These are phyloP conservation scores for Phymatotrichopsis omnivora DNA, from an alignment of 2,329 filamentous ascomycete species.

Conservation along the genomic window DNA sequence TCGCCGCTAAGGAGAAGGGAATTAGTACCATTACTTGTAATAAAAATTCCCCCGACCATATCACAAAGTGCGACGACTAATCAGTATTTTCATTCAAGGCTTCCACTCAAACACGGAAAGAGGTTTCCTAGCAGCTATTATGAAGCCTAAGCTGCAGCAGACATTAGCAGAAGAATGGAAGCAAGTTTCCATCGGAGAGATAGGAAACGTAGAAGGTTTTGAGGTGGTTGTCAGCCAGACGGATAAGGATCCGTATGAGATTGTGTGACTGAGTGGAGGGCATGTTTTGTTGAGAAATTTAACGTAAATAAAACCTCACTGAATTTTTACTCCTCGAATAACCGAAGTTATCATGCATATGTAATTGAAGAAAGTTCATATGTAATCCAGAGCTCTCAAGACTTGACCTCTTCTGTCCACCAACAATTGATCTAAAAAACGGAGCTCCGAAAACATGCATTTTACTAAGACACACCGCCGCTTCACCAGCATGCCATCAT, in stretches of 20 bases:
- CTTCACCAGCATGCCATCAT: too few species aligned
- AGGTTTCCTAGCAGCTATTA: conserved; percentile 61
- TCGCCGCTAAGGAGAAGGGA: conserved; percentile 75
- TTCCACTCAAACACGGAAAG: conserved; percentile 94
- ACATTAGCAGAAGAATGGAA: conserved; percentile 49
- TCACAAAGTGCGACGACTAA: background rate
- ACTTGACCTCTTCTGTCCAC: too few species aligned
- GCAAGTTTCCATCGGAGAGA: conserved; percentile 32
- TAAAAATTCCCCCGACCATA: background rate
- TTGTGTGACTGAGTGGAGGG: too few species aligned
- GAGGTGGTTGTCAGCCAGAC: conserved; percentile 64
- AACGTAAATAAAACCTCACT: too few species aligned
- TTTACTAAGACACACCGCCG: too few species aligned
- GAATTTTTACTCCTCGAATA: too few species aligned
- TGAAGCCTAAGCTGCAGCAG: conserved; percentile 55
- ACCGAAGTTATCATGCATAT: too few species aligned
- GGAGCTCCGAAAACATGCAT: too few species aligned
- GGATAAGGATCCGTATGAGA: conserved; percentile 81
- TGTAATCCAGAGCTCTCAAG: too few species aligned
- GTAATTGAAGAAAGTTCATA: too few species aligned
- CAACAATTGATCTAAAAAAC: too few species aligned
- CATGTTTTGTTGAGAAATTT: too few species aligned
- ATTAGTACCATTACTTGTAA: conserved; percentile 60
- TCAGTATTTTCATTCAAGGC: conserved; percentile 39
- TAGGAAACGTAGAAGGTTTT: conserved; percentile 39